phyloP scores from a whole-genome alignment of 1,284 basidiomycete species.

The Puccinia polysora region DNA sequence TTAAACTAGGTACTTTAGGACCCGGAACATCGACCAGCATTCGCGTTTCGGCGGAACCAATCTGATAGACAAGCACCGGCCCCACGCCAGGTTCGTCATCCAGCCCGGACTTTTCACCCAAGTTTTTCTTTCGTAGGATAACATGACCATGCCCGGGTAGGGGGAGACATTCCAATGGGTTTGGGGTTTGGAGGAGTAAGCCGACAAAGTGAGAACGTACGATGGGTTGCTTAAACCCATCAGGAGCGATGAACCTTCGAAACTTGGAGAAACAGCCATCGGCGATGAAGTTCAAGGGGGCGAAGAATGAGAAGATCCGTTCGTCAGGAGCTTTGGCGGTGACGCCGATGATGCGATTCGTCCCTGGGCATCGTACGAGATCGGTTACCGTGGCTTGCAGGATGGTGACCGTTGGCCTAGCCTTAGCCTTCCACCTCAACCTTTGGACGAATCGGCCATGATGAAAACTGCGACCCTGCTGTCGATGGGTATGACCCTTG shows the following conservation, averaged over 20 bases:
- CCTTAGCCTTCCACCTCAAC: conserved; percentile 62
- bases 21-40: conserved; percentile 88
- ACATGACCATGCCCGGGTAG: conserved; percentile 83
- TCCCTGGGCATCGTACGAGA: conserved; percentile 62
- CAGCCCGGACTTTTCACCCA: not conserved
- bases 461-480: conserved; percentile 76
- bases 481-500: conserved; percentile 48
- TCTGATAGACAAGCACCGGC: conserved; percentile 83
- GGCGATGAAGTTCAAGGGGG: conserved; percentile 78
- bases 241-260: conserved; percentile 48
- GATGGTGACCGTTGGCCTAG: conserved; percentile 59
- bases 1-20: conserved; percentile 69
- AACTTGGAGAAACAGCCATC: conserved; percentile 91
- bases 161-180: conserved; percentile 64
- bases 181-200: conserved; percentile 61
- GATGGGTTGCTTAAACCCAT: conserved; percentile 56
- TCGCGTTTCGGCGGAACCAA: conserved; percentile 70
- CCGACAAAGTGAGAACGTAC: conserved; percentile 78
- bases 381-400: conserved; percentile 73
- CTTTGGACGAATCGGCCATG: conserved; percentile 87
- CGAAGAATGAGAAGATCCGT: conserved; percentile 55
- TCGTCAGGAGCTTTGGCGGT: conserved; percentile 57
- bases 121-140: conserved; percentile 6
- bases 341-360: conserved; percentile 63
- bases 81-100: conserved; percentile 55